A percentile compares a stretch with the other conserved stretches of the same genome.
Evolutionary conservation across 1,139 yeast genomes (phyloP).

Genomic region (Arxiozyma heterogenica): DNA sequence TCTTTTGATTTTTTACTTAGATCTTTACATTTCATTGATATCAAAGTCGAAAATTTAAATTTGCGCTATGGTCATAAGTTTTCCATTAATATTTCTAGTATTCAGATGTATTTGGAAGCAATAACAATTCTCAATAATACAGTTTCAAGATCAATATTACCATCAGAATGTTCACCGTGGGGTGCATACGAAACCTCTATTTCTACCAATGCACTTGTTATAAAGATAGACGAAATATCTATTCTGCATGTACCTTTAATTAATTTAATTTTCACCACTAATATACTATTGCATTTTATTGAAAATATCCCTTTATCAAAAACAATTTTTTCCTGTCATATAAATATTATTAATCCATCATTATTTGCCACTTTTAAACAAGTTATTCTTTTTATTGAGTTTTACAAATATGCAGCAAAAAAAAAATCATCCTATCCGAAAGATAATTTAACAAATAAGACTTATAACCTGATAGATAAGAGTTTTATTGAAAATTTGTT

Average conservation of each 20-base stretch:
- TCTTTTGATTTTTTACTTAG: constrained; percentile 6
- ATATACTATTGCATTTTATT: constrained; percentile 17
- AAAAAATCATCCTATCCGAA: neutral
- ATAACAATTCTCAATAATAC: constrained; percentile 17
- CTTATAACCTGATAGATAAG: neutral
- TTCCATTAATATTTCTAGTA: constrained; percentile 20
- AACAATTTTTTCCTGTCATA: constrained; percentile 16
- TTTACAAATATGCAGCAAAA: constrained; percentile 1
- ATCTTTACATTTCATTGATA: constrained; percentile 19
- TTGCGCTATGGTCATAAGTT: constrained; percentile 12
- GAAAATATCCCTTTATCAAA: constrained; percentile 14
- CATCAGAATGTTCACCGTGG: constrained; percentile 12
- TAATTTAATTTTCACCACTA: constrained; percentile 22
- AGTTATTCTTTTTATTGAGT: constrained; percentile 10
- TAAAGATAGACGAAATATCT: constrained; percentile 14
- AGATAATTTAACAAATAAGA: neutral
- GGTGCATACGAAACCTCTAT: constrained; percentile 24
- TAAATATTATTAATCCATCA: constrained; percentile 26
- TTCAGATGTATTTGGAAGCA: constrained; percentile 21
- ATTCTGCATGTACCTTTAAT: constrained; percentile 24
- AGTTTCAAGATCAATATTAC: constrained; percentile 16
- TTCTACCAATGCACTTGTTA: constrained; percentile 20
- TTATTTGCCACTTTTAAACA: constrained; percentile 20
- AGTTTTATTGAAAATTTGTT: neutral
- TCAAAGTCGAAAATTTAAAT: constrained; percentile 25